Evolutionary conservation across 176 grass and related monocot genomes (phyloP).

Genomic region (Avena atlantica): DNA sequence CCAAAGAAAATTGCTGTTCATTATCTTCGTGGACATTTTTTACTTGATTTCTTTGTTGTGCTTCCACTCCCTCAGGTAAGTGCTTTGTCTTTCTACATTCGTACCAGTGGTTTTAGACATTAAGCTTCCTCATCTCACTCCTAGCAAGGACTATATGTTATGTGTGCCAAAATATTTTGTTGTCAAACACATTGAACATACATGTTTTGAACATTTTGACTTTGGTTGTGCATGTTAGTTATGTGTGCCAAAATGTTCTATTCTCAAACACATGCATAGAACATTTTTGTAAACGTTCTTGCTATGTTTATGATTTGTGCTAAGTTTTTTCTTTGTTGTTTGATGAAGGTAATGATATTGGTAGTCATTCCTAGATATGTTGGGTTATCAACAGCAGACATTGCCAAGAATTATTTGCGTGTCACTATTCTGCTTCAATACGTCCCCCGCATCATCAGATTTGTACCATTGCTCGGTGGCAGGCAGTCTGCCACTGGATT

Average conservation of each 20-base stretch:
- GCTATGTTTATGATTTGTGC: neutral
- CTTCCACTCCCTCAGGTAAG: slow-evolving; percentile 92
- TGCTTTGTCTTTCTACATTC: slow-evolving; percentile 11
- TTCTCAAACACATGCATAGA: neutral
- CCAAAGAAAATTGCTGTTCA: slow-evolving; percentile 83
- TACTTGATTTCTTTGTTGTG: slow-evolving; percentile 86
- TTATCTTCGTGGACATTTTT: slow-evolving; percentile 87
- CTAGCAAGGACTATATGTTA: slow-evolving; percentile 3
- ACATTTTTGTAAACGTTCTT: neutral
- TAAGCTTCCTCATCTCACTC: neutral
- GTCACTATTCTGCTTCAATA: slow-evolving; percentile 93
- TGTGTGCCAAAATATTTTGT: neutral
- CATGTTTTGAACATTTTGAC: neutral
- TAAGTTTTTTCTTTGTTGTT: slow-evolving; percentile 40
- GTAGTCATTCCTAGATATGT: slow-evolving; percentile 82
- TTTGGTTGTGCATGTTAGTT: neutral
- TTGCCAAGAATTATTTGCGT: slow-evolving; percentile 92
- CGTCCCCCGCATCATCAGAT: slow-evolving; percentile 87
- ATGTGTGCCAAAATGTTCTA: neutral
- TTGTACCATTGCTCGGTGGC: slow-evolving; percentile 86
- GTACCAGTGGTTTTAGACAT: slow-evolving; percentile 29
- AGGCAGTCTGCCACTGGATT: slow-evolving; percentile 89
- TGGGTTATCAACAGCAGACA: slow-evolving; percentile 81
- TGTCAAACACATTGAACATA: neutral
- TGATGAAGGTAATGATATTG: slow-evolving; percentile 93